Conservation (phyloP, 768 basidiomycete genomes). For the Mycena albidolilacea region DNA sequence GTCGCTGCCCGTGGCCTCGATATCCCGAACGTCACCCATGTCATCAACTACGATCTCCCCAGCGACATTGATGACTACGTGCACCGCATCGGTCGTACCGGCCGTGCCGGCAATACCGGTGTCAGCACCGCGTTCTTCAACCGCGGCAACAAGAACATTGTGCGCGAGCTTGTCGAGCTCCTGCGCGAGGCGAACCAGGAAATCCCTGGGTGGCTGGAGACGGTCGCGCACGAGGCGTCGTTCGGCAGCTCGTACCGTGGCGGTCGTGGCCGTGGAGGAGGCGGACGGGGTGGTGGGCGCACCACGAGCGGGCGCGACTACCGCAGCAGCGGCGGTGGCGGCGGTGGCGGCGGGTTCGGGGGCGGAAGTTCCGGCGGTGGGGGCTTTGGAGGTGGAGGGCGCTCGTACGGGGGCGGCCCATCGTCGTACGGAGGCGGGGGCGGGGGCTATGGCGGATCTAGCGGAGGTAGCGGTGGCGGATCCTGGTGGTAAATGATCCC, state of each 20-base stretch:
- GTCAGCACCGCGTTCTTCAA: conserved; percentile 97
- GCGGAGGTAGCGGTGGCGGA: conserved; percentile 41
- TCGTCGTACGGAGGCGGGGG: conserved; percentile 43
- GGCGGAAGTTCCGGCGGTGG: conserved; percentile 46
- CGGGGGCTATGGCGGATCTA: conserved; percentile 49
- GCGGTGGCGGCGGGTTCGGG: conserved; percentile 37
- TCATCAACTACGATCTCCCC: conserved; percentile 98
- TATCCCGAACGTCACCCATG: conserved; percentile 99
- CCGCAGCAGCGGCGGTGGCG: conserved; percentile 45
- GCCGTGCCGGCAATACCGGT: conserved; percentile 98
- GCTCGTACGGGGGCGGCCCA: not conserved
- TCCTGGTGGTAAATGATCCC: conserved; percentile 59
- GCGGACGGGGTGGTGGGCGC: conserved; percentile 60
- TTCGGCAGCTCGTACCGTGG: conserved; percentile 73
- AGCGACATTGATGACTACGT: conserved; percentile 99
- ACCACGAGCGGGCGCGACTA: conserved; percentile 54
- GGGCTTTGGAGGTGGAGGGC: conserved; percentile 33
- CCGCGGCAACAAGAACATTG: conserved; percentile 93
- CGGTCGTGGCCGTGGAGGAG: conserved; percentile 71
- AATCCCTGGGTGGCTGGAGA: conserved; percentile 92
- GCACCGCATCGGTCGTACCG: conserved; percentile 97
- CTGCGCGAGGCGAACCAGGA: conserved; percentile 97
- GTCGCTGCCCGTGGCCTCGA: conserved; percentile 99
- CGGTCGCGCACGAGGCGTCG: conserved; percentile 84
- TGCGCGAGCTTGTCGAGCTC: conserved; percentile 92